phyloP scores from a whole-genome alignment of 2,329 filamentous ascomycete genomes.

The Lojkania enalia region DNA sequence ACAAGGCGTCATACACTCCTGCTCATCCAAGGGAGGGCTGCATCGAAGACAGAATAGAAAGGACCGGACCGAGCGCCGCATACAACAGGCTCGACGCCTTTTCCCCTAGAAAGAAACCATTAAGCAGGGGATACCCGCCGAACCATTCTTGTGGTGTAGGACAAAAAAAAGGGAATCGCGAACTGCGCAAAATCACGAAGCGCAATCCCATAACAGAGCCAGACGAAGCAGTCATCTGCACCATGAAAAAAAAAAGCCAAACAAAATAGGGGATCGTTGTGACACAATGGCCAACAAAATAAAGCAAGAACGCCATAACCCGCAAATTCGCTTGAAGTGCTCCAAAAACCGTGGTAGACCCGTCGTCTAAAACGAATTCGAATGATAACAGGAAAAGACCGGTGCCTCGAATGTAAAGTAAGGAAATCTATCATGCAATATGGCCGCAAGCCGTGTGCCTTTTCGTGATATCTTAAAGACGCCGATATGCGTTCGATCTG shows the following conservation, averaged over 20 bases:
- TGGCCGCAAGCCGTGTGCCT: slow-evolving; percentile 39
- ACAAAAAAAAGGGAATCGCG: slow-evolving; percentile 32
- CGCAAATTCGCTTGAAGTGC: slow-evolving; percentile 41
- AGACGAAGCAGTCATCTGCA: too few relatives aligned
- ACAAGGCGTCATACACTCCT: too few relatives aligned
- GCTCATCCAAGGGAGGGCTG: too few relatives aligned
- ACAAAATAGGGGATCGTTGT: slow-evolving; percentile 20
- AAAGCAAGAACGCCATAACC: slow-evolving; percentile 34
- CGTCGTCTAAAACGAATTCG: slow-evolving; percentile 36
- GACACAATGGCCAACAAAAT: slow-evolving; percentile 22
- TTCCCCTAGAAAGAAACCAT: slow-evolving; percentile 27
- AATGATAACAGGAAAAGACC: slow-evolving; percentile 31
- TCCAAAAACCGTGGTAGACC: slow-evolving; percentile 30
- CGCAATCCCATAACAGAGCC: slow-evolving; percentile 10
- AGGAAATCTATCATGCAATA: slow-evolving; percentile 47
- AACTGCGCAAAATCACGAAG: slow-evolving; percentile 17
- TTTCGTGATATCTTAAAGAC: slow-evolving; percentile 44
- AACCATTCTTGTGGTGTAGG: slow-evolving; percentile 32
- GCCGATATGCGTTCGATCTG: slow-evolving; percentile 42
- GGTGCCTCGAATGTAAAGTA: slow-evolving; percentile 20
- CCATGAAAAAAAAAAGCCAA: slow-evolving; percentile 22
- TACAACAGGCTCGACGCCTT: neutral
- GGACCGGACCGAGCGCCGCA: too few relatives aligned
- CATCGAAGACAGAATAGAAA: too few relatives aligned
- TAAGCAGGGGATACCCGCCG: slow-evolving; percentile 30